These are phyloP conservation scores for Fusarium succisae DNA, from an alignment of 2,329 filamentous ascomycete genomes.

Conservation along the genomic window DNA sequence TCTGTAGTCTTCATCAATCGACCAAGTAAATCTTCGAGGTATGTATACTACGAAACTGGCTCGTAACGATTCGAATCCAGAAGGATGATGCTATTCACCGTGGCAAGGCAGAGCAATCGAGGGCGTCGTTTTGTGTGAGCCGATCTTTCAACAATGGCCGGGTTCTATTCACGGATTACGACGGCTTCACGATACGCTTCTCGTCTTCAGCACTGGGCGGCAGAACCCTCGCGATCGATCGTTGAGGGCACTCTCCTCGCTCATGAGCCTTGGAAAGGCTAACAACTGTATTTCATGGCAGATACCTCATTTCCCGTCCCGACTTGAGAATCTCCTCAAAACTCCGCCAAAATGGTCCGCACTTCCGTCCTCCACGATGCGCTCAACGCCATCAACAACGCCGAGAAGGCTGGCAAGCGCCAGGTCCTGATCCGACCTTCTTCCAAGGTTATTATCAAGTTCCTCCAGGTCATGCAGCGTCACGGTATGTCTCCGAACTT, in stretches of 20 bases:
- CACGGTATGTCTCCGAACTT: conserved; percentile 79
- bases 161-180: conserved; percentile 18
- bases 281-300: conserved; percentile 59
- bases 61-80: conserved; percentile 47
- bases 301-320: conserved; percentile 71
- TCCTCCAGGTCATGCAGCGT: conserved; percentile 98
- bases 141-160: conserved; percentile 24
- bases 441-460: conserved; percentile 99
- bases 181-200: conserved; percentile 65
- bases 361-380: conserved; percentile 99
- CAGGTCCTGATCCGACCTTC: conserved; percentile 97
- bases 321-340: conserved; percentile 82
- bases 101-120: conserved; percentile 72
- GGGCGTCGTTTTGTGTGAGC: conserved; percentile 43
- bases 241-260: conserved; percentile 75
- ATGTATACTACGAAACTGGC: conserved; percentile 53
- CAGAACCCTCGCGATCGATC: conserved; percentile 71
- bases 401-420: conserved; percentile 99
- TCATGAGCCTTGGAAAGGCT: conserved; percentile 67
- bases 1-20: conserved; percentile 41
- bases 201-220: conserved; percentile 72
- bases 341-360: conserved; percentile 93
- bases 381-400: conserved; percentile 99
- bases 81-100: conserved; percentile 58
- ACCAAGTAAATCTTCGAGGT: conserved; percentile 53